Evolutionary conservation across 208 protist genomes (phyloP).

Genomic region (Leishmania guyanensis): DNA sequence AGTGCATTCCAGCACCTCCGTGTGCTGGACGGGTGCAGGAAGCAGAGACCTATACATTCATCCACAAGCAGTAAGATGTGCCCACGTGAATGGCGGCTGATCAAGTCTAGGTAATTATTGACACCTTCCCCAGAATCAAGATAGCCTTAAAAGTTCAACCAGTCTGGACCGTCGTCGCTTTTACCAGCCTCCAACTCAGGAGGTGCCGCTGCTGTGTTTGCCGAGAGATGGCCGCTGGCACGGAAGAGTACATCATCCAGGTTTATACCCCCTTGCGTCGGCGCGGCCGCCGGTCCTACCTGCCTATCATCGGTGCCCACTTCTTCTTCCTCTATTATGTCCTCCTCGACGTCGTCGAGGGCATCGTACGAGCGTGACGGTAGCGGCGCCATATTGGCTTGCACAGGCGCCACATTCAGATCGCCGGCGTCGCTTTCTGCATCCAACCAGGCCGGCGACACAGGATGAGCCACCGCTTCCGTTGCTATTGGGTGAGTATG

Average conservation of each 20-base stretch:
- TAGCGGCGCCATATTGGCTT: not conserved
- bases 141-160: conserved; percentile 48
- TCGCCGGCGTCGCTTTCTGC: not conserved
- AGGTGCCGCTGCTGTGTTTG: not conserved
- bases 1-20: not conserved
- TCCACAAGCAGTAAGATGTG: not conserved
- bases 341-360: conserved; percentile 17
- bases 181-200: conserved; percentile 15
- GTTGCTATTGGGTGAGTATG: not conserved
- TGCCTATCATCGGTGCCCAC: conserved; percentile 14
- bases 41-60: not conserved
- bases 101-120: not conserved
- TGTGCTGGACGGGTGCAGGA: not conserved
- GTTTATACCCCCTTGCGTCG: not conserved
- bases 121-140: no score
- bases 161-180: conserved; percentile 44
- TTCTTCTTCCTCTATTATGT: conserved; percentile 15
- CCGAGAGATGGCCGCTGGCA: not conserved
- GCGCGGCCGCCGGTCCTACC: conserved; percentile 7
- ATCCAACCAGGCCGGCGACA: conserved; percentile 29
- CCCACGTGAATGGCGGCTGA: not conserved
- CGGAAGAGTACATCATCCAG: conserved; percentile 14
- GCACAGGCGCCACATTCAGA: not conserved
- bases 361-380: not conserved
- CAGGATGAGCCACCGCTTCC: not conserved